Conservation (phyloP, 495 filamentous ascomycete genomes). For the Penicillium longicatenatum region DNA sequence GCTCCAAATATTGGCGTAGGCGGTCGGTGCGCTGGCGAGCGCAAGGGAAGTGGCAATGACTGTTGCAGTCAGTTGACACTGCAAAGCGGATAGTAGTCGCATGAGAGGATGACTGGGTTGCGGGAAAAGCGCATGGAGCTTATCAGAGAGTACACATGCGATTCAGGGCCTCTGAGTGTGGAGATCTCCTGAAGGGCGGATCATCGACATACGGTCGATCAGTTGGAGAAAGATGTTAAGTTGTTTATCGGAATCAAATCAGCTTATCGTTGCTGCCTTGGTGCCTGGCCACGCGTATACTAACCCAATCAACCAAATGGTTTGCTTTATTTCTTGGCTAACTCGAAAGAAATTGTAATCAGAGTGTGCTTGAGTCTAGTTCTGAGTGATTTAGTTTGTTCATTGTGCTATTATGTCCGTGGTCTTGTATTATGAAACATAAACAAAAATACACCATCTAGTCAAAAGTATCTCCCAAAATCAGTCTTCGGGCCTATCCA, state of each 20-base stretch:
- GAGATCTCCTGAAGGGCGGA: conserved; percentile 5
- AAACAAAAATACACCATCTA: too few species aligned
- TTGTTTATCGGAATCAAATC: not conserved
- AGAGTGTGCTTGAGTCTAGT: too few species aligned
- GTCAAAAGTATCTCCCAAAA: too few species aligned
- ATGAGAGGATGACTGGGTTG: conserved; percentile 38
- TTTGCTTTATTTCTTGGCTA: too few species aligned
- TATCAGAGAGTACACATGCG: not conserved
- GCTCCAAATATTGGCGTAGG: conserved; percentile 56
- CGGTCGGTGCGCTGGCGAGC: conserved; percentile 53
- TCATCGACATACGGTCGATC: not conserved
- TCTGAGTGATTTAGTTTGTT: too few species aligned
- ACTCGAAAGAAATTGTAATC: too few species aligned
- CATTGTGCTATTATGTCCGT: too few species aligned
- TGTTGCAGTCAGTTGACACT: conserved; percentile 69
- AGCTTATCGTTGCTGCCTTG: conserved; percentile 10
- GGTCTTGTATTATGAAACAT: too few species aligned
- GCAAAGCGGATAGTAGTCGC: conserved; percentile 62
- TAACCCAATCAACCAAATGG: not conserved
- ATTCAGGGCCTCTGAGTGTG: not conserved
- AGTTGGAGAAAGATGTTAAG: not conserved
- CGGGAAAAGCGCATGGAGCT: conserved; percentile 18
- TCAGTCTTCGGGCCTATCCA: too few species aligned
- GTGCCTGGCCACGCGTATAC: conserved; percentile 6
- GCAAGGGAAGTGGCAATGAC: conserved; percentile 55